phyloP scores from a whole-genome alignment of 192 early-diverging fungal species.

The Chytriomyces confervae region DNA sequence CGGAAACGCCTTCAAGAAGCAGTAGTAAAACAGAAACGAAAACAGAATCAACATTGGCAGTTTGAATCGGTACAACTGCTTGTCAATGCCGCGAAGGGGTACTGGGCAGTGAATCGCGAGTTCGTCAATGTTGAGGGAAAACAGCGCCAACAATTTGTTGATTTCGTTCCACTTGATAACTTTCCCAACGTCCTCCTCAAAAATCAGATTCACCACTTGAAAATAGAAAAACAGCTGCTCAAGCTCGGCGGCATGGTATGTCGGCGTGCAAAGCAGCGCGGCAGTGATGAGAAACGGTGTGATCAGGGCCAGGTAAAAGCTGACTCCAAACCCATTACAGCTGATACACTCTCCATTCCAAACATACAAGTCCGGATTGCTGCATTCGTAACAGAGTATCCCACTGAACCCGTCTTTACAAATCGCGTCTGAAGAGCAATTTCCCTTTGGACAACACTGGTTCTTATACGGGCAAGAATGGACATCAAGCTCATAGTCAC shows the following conservation, averaged over 20 bases:
- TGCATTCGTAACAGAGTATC: slow-evolving; percentile 27
- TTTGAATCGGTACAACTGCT: slow-evolving; percentile 33
- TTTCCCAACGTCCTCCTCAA: slow-evolving; percentile 6
- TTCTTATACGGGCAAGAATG: slow-evolving; percentile 18
- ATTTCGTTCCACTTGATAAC: slow-evolving; percentile 2
- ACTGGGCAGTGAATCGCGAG: slow-evolving; percentile 27
- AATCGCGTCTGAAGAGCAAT: slow-evolving; percentile 12
- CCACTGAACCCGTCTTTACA: slow-evolving; percentile 25
- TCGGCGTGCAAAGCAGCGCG: slow-evolving; percentile 25
- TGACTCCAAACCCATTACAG: background rate
- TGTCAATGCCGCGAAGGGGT: slow-evolving; percentile 16
- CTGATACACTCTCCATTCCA: slow-evolving; percentile 31
- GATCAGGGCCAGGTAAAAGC: background rate
- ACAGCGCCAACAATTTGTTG: slow-evolving; percentile 30
- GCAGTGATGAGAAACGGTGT: slow-evolving; percentile 1
- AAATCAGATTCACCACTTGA: slow-evolving; percentile 36
- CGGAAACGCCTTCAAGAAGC: slow-evolving; percentile 6
- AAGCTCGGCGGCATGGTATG: slow-evolving; percentile 20
- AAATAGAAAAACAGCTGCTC: slow-evolving; percentile 38
- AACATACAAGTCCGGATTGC: background rate
- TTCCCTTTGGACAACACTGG: slow-evolving; percentile 35
- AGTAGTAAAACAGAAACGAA: background rate
- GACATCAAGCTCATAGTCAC: slow-evolving; percentile 14
- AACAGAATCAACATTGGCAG: slow-evolving; percentile 23
- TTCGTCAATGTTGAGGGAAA: slow-evolving; percentile 29